Conservation (phyloP, 306 rosid genomes). For the Pachyrhizus erosus region DNA sequence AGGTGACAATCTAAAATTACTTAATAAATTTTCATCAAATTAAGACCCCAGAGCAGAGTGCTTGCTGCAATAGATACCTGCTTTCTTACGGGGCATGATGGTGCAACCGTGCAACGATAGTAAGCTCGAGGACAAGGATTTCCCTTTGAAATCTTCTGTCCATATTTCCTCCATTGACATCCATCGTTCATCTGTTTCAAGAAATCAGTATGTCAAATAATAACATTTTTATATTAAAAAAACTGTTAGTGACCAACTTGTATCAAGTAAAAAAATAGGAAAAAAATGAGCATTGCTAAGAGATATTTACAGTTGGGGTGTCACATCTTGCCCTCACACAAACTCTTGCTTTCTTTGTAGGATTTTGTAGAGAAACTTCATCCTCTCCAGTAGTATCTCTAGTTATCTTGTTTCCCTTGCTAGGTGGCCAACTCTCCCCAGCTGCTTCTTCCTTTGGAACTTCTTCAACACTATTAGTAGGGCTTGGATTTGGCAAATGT, state of each 20-base stretch:
- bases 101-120: slow-evolving; percentile 84
- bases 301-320: slow-evolving; percentile 69
- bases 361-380: slow-evolving; percentile 61
- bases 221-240: neutral
- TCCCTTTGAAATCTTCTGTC: slow-evolving; percentile 88
- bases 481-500: slow-evolving; percentile 42
- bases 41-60: too few species aligned
- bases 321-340: slow-evolving; percentile 78
- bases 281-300: too few species aligned
- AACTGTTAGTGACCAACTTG: too few species aligned
- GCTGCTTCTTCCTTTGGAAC: slow-evolving; percentile 57
- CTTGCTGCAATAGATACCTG: slow-evolving; percentile 48
- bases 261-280: too few species aligned
- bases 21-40: too few species aligned
- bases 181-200: slow-evolving; percentile 77
- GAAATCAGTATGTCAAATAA: neutral
- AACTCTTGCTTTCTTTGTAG: slow-evolving; percentile 76
- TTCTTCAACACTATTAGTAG: slow-evolving; percentile 55
- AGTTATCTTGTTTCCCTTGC: slow-evolving; percentile 46
- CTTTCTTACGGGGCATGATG: slow-evolving; percentile 78
- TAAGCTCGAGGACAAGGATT: slow-evolving; percentile 95
- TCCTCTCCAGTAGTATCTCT: slow-evolving; percentile 54
- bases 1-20: too few species aligned
- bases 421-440: slow-evolving; percentile 55
- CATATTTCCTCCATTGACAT: slow-evolving; percentile 95